These are phyloP conservation scores for Leavenworthia alabamica DNA, from an alignment of 345 rosid species.

Conservation along the genomic window DNA sequence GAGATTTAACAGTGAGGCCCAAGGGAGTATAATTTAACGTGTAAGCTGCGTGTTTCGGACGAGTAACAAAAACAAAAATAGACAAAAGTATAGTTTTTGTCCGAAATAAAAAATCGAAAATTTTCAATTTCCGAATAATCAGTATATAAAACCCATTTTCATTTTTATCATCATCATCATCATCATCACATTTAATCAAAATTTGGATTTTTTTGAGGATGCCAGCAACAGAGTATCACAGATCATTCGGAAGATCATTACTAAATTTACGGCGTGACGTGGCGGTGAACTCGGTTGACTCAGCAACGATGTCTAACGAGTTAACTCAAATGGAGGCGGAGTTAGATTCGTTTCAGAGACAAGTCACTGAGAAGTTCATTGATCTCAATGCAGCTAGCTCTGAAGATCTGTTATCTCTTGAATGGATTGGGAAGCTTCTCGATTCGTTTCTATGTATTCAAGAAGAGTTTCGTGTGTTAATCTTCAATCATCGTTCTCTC, in stretches of 20 bases:
- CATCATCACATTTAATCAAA: slow-evolving; percentile 2
- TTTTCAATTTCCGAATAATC: slow-evolving; percentile 1
- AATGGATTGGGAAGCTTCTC: slow-evolving; percentile 59
- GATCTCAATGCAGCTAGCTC: slow-evolving; percentile 32
- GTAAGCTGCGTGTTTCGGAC: slow-evolving; percentile 23
- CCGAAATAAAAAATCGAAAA: background rate
- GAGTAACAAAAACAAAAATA: background rate
- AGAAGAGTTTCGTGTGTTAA: slow-evolving; percentile 50
- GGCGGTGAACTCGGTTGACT: slow-evolving; percentile 26
- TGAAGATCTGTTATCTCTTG: slow-evolving; percentile 42
- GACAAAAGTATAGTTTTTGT: slow-evolving; percentile 5
- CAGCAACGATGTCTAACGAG: slow-evolving; percentile 11
- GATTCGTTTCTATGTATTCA: slow-evolving; percentile 48
- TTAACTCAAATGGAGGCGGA: slow-evolving; percentile 35
- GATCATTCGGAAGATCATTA: slow-evolving; percentile 41
- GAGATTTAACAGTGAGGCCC: background rate
- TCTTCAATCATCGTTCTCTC: slow-evolving; percentile 27
- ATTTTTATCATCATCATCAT: background rate
- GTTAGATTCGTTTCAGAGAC: slow-evolving; percentile 52
- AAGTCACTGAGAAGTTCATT: slow-evolving; percentile 45
- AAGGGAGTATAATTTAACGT: background rate
- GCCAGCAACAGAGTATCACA: slow-evolving; percentile 55
- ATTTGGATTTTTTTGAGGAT: slow-evolving; percentile 18
- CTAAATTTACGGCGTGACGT: slow-evolving; percentile 43
- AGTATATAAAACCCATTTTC: background rate